phyloP scores from a whole-genome alignment of 805 yeast genomes.

The Candida ipomoeae region DNA sequence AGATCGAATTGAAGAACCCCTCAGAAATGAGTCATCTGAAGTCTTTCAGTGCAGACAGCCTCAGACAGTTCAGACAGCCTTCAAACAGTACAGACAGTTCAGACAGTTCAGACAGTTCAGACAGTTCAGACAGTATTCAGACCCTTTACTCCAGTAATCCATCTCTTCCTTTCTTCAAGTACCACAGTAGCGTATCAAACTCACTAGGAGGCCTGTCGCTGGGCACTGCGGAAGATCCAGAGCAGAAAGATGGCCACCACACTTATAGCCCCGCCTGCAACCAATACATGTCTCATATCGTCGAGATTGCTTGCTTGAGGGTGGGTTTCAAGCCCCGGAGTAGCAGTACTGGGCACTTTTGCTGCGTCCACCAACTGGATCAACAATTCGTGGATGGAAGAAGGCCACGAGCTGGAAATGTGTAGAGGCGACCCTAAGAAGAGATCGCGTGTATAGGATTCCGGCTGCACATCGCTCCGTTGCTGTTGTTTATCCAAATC shows the following conservation, averaged over 20 bases:
- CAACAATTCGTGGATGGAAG: constrained; percentile 79
- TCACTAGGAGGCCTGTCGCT: constrained; percentile 1
- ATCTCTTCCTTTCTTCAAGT: too few species aligned
- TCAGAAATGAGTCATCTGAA: constrained; percentile 15
- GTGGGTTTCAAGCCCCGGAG: constrained; percentile 63
- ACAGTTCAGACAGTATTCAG: too few species aligned
- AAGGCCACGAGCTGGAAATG: constrained; percentile 84
- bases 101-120: too few species aligned
- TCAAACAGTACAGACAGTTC: too few species aligned
- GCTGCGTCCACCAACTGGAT: constrained; percentile 89
- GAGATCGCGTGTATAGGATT: constrained; percentile 67
- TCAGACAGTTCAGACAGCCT: too few species aligned
- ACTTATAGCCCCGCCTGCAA: constrained; percentile 68
- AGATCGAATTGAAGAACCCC: constrained; percentile 21
- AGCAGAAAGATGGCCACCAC: constrained; percentile 59
- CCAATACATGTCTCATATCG: constrained; percentile 47
- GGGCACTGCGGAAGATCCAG: constrained; percentile 52
- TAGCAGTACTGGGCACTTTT: constrained; percentile 66
- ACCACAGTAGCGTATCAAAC: too few species aligned
- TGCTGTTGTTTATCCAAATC: constrained; percentile 96
- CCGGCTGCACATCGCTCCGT: constrained; percentile 81
- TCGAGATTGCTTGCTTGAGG: constrained; percentile 56
- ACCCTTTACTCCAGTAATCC: too few species aligned
- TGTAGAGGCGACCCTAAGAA: constrained; percentile 80
- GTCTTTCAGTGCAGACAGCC: constrained; percentile 8